Conservation (phyloP, 2,329 filamentous ascomycete genomes). For the Zymoseptoria tritici region DNA sequence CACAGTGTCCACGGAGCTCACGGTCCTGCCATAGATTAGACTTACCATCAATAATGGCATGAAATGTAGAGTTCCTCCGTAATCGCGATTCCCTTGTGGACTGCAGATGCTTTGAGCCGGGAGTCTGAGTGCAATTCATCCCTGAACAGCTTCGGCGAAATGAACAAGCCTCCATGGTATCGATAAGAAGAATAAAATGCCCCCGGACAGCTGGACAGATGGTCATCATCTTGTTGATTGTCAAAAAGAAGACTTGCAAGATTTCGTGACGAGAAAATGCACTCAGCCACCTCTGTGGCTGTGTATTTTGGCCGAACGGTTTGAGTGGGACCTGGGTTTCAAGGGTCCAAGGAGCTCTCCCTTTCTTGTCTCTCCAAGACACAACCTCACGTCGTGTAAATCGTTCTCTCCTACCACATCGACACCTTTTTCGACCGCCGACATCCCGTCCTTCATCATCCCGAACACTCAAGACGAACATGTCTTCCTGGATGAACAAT, state of each 20-base stretch:
- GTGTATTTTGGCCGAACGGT: background rate
- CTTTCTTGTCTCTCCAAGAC: conserved; percentile 18
- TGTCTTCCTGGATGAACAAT: conserved; percentile 34
- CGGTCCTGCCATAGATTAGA: background rate
- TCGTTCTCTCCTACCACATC: background rate
- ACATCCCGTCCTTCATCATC: conserved; percentile 47
- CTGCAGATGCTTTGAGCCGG: background rate
- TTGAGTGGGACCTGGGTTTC: background rate
- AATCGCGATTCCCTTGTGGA: background rate
- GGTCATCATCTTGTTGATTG: background rate
- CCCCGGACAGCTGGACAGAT: no score
- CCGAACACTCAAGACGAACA: conserved; percentile 60
- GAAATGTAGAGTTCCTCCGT: background rate
- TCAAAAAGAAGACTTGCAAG: background rate
- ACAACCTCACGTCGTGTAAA: conserved; percentile 31
- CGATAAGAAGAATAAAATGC: no score
- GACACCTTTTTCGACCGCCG: no score
- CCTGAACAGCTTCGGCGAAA: background rate
- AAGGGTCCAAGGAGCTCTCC: background rate
- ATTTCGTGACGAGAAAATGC: background rate
- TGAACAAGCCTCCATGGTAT: no score
- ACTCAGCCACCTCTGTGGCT: background rate
- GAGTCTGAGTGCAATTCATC: background rate
- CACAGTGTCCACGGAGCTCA: background rate
- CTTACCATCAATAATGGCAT: background rate